A percentile compares a stretch with the other conserved stretches of the same genome.
Evolutionary conservation across 1,284 basidiomycete genomes (phyloP).

Genomic region (Ustilago vetiveriae): DNA sequence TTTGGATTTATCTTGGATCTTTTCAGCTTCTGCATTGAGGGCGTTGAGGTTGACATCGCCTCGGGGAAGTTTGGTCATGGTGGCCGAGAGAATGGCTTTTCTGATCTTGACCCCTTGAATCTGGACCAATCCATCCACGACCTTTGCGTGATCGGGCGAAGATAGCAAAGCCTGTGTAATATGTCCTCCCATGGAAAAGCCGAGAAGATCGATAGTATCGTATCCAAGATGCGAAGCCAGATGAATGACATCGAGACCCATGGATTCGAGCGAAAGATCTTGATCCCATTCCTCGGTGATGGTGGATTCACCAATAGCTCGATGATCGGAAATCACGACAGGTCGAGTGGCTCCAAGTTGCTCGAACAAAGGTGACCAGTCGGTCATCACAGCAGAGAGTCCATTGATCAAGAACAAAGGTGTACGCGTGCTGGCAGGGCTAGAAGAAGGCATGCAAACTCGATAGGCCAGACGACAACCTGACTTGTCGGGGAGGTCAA

Average conservation of each 20-base stretch:
- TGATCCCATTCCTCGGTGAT: conserved; percentile 46
- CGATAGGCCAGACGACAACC: conserved; percentile 49
- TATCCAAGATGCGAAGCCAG: conserved; percentile 45
- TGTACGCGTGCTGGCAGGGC: not conserved
- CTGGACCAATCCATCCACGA: not conserved
- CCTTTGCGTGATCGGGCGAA: not conserved
- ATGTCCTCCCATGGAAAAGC: conserved; percentile 65
- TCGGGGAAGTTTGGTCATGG: conserved; percentile 60
- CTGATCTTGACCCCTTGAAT: conserved; percentile 40
- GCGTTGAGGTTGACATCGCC: conserved; percentile 46
- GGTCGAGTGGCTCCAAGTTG: conserved; percentile 35
- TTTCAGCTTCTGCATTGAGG: conserved; percentile 18
- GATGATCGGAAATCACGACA: conserved; percentile 60
- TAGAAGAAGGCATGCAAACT: conserved; percentile 3
- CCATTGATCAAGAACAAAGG: conserved; percentile 63
- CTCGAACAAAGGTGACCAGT: conserved; percentile 59
- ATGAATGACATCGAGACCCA: conserved; percentile 56
- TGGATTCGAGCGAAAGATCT: conserved; percentile 48
- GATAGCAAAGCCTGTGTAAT: conserved; percentile 58
- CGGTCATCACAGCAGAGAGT: conserved; percentile 60
- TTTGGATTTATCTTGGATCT: conserved; percentile 18
- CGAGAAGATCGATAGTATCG: conserved; percentile 48
- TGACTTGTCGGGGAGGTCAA: conserved; percentile 6
- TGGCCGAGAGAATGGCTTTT: conserved; percentile 54
- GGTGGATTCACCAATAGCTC: conserved; percentile 57